phyloP scores from a whole-genome alignment of 495 filamentous ascomycete genomes.

The Platismatia glauca region DNA sequence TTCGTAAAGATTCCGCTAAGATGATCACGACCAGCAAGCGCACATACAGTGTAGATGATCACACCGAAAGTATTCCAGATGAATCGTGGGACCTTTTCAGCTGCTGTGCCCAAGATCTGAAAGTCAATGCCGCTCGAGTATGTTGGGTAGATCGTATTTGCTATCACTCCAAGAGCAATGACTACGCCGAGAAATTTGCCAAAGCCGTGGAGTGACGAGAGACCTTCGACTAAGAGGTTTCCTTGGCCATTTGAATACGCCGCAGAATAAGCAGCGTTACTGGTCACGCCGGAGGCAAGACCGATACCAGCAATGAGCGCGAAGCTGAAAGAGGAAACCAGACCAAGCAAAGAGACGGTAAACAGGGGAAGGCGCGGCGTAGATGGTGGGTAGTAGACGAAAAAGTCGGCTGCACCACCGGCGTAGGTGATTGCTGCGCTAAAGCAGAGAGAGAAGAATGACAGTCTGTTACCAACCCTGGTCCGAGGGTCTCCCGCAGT shows the following conservation, averaged over 20 bases:
- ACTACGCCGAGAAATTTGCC: conserved; percentile 67
- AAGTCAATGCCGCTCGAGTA: conserved; percentile 64
- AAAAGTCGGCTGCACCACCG: conserved; percentile 53
- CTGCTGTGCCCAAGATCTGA: conserved; percentile 52
- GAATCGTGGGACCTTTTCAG: conserved; percentile 48
- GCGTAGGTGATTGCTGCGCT: conserved; percentile 55
- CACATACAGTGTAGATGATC: conserved; percentile 54
- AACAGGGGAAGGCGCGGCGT: conserved; percentile 32
- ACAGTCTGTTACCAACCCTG: conserved; percentile 48
- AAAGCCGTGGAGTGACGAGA: conserved; percentile 52
- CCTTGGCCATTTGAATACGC: conserved; percentile 49
- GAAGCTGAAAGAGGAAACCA: conserved; percentile 48
- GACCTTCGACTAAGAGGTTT: conserved; percentile 58
- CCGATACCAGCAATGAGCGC: conserved; percentile 60
- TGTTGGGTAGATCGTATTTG: conserved; percentile 60
- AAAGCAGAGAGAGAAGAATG: conserved; percentile 60
- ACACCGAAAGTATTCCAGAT: conserved; percentile 54
- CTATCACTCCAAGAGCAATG: conserved; percentile 60
- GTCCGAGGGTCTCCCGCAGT: conserved; percentile 45
- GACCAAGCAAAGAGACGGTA: conserved; percentile 35
- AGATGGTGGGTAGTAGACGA: conserved; percentile 54
- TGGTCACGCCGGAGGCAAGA: conserved; percentile 52
- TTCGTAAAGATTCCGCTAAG: conserved; percentile 60
- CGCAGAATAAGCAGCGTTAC: conserved; percentile 42
- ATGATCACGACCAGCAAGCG: conserved; percentile 51